Conservation (phyloP, 257 asterid species). For the Solanum phureja region DNA sequence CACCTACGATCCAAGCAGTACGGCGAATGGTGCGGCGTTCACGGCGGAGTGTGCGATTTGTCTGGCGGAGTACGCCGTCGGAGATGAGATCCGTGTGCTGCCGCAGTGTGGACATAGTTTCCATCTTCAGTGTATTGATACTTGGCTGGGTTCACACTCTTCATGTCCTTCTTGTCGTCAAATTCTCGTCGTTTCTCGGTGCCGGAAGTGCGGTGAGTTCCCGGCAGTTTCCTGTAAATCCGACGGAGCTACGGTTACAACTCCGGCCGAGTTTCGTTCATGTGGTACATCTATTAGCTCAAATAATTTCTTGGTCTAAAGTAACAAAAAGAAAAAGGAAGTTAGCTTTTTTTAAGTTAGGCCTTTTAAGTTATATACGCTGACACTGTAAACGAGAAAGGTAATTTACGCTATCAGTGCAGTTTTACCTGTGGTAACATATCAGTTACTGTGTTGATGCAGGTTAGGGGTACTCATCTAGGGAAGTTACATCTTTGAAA, state of each 20-base stretch:
- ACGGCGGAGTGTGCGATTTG: constrained; percentile 21
- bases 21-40: neutral
- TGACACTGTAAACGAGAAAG: neutral
- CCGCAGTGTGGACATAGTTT: constrained; percentile 36
- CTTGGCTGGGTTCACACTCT: constrained; percentile 33
- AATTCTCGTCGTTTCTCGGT: constrained; percentile 11
- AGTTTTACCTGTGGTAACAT: neutral
- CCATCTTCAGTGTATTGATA: constrained; percentile 25
- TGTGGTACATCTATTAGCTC: neutral
- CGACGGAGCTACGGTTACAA: neutral
- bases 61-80: constrained; percentile 23
- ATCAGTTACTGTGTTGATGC: neutral
- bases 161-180: constrained; percentile 36
- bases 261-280: neutral
- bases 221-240: neutral
- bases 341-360: too few species aligned
- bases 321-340: neutral
- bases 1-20: constrained; percentile 15
- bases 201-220: constrained; percentile 20
- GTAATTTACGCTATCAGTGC: neutral
- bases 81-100: constrained; percentile 28
- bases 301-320: constrained; percentile 1
- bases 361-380: neutral
- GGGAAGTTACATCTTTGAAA: neutral
- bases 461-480: neutral